phyloP scores from a whole-genome alignment of 208 protist species.

The Acanthamoeba castellanii region DNA sequence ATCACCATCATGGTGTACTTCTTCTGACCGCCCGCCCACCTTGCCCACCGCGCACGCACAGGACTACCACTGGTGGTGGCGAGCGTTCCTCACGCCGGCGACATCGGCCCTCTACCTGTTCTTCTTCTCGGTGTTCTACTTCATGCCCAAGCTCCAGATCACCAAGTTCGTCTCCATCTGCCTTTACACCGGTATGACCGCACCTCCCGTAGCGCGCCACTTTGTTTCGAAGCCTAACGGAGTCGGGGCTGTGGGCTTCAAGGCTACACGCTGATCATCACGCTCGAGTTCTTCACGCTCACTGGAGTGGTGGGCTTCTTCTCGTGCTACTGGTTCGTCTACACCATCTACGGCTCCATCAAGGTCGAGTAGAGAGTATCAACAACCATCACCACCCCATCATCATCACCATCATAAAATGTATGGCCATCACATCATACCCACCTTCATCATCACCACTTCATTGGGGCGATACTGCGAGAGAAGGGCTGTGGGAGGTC shows the following conservation, averaged over 20 bases:
- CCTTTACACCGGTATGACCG: constrained; percentile 83
- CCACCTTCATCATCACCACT: no score
- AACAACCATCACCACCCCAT: neutral
- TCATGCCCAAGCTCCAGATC: constrained; percentile 90
- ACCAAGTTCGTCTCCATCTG: constrained; percentile 73
- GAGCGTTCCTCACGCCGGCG: constrained; percentile 94
- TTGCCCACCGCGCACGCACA: constrained; percentile 73
- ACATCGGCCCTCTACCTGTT: constrained; percentile 95
- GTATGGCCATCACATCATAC: no score
- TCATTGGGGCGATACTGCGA: no score
- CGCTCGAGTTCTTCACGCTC: constrained; percentile 83
- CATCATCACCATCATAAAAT: neutral
- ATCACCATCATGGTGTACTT: neutral
- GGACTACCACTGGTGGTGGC: constrained; percentile 99
- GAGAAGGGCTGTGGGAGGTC: neutral
- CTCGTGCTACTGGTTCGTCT: constrained; percentile 78
- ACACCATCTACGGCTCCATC: constrained; percentile 83
- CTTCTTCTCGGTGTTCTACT: constrained; percentile 94
- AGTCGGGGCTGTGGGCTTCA: neutral
- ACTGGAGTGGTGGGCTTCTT: constrained; percentile 85
- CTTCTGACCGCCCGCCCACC: no score
- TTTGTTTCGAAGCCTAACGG: no score
- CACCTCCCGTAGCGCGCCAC: no score
- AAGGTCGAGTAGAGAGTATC: constrained; percentile 78
- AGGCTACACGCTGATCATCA: constrained; percentile 86